Evolutionary conservation across 768 basidiomycete species (phyloP).

Genomic region (Rubroboletus satanas): DNA sequence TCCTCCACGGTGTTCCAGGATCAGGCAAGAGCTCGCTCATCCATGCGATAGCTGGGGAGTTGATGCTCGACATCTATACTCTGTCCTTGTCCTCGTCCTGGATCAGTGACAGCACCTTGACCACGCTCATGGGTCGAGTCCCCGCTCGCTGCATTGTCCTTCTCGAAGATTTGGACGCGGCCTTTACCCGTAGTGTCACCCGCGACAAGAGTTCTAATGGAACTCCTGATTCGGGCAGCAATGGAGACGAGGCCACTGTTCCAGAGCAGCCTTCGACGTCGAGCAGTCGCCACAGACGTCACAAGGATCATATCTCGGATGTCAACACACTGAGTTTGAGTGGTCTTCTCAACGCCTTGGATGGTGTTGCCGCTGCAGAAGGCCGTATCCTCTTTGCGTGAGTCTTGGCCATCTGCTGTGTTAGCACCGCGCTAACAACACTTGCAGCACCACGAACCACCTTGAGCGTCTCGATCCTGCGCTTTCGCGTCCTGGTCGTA

Average conservation of each 20-base stretch:
- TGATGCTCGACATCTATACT: constrained; percentile 90
- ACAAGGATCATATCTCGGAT: constrained; percentile 62
- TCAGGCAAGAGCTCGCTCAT: constrained; percentile 86
- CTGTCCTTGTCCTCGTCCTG: constrained; percentile 82
- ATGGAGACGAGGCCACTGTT: constrained; percentile 32
- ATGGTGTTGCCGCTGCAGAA: constrained; percentile 84
- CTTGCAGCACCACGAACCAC: constrained; percentile 77
- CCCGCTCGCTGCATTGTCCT: constrained; percentile 83
- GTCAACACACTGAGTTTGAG: constrained; percentile 79
- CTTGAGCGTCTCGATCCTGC: constrained; percentile 89
- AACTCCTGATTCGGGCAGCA: constrained; percentile 36
- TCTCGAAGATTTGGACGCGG: constrained; percentile 88
- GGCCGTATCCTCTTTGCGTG: constrained; percentile 87
- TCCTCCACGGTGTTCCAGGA: constrained; percentile 80
- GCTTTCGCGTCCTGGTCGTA: constrained; percentile 84
- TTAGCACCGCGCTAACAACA: background rate
- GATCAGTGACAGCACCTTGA: constrained; percentile 85
- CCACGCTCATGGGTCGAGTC: constrained; percentile 82
- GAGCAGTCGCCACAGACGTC: constrained; percentile 42
- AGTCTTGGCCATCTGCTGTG: constrained; percentile 31
- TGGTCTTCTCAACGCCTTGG: constrained; percentile 79
- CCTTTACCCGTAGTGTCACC: constrained; percentile 72
- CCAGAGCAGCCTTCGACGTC: constrained; percentile 29
- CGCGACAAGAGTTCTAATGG: constrained; percentile 56
- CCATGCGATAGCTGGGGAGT: constrained; percentile 82